Conservation (phyloP, 495 filamentous ascomycete genomes). For the Aspergillus avenaceus region DNA sequence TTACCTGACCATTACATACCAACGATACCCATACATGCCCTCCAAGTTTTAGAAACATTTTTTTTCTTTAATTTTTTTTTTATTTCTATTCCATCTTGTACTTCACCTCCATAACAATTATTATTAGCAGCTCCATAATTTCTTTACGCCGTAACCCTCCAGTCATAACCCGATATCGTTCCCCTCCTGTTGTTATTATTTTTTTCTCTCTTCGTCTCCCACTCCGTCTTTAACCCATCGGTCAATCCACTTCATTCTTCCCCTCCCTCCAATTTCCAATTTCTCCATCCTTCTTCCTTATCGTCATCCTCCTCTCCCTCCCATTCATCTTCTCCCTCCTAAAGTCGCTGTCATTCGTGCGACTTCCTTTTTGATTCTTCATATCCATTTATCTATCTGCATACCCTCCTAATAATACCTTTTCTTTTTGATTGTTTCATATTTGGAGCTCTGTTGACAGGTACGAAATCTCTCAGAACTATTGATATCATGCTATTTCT, state of each 20-base stretch:
- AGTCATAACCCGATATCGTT: constrained; percentile 7
- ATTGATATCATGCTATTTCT: neutral
- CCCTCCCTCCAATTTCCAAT: constrained; percentile 11
- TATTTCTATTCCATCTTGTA: neutral
- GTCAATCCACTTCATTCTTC: constrained; percentile 4
- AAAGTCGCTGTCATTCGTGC: neutral
- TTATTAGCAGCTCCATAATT: constrained; percentile 4
- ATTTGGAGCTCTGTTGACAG: constrained; percentile 19
- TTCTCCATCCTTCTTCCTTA: constrained; percentile 14
- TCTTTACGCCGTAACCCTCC: constrained; percentile 3
- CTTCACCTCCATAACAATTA: neutral
- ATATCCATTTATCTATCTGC: constrained; percentile 8
- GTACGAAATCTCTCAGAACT: constrained; percentile 8
- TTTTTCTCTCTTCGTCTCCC: constrained; percentile 7
- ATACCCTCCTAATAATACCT: constrained; percentile 4
- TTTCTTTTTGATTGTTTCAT: constrained; percentile 8
- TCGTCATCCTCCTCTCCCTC: constrained; percentile 6
- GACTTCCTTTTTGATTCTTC: neutral
- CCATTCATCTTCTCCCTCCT: constrained; percentile 1
- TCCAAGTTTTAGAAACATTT: no score
- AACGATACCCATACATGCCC: neutral
- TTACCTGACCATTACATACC: neutral
- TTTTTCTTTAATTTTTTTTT: no score
- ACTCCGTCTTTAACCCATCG: neutral
- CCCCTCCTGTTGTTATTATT: neutral